These are phyloP conservation scores for Diospyros lotus DNA, from an alignment of 148 eudicot species.

Conservation along the genomic window DNA sequence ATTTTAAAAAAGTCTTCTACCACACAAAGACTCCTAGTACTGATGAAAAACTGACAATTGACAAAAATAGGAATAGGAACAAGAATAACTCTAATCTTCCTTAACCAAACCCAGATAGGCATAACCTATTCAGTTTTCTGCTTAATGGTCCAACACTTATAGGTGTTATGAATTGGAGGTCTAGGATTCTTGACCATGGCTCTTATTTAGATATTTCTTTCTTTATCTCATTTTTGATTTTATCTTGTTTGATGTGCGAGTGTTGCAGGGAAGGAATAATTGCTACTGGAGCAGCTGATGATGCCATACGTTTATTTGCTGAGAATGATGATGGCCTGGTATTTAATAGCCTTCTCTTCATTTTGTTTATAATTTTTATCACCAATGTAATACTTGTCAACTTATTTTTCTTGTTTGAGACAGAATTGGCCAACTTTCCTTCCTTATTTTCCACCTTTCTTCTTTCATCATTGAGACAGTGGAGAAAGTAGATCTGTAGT, in stretches of 20 bases:
- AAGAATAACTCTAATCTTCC: too few relatives aligned
- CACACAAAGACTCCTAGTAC: too few relatives aligned
- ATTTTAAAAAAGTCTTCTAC: too few relatives aligned
- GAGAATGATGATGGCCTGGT: conserved; percentile 66
- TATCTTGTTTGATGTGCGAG: conserved; percentile 13
- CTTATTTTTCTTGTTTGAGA: not conserved
- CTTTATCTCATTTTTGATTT: not conserved
- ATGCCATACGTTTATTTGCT: conserved; percentile 81
- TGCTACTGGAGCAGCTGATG: conserved; percentile 95
- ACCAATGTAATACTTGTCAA: not conserved
- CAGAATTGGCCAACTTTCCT: too few relatives aligned
- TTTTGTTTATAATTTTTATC: not conserved
- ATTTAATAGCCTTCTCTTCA: conserved; percentile 11
- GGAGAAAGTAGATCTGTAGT: not conserved
- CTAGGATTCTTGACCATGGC: too few relatives aligned
- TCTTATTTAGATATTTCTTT: not conserved
- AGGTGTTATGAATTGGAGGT: too few relatives aligned
- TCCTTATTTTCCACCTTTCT: not conserved
- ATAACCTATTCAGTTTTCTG: too few relatives aligned
- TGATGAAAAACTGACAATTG: too few relatives aligned
- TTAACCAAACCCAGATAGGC: too few relatives aligned
- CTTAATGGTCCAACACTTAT: too few relatives aligned
- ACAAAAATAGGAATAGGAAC: too few relatives aligned
- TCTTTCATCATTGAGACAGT: not conserved
- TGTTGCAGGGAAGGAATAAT: conserved; percentile 74